Evolutionary conservation across 495 filamentous ascomycete genomes (phyloP), one percentile per base, ranked within the genome.

Genomic region (Penicillium mononematosum): DNA sequence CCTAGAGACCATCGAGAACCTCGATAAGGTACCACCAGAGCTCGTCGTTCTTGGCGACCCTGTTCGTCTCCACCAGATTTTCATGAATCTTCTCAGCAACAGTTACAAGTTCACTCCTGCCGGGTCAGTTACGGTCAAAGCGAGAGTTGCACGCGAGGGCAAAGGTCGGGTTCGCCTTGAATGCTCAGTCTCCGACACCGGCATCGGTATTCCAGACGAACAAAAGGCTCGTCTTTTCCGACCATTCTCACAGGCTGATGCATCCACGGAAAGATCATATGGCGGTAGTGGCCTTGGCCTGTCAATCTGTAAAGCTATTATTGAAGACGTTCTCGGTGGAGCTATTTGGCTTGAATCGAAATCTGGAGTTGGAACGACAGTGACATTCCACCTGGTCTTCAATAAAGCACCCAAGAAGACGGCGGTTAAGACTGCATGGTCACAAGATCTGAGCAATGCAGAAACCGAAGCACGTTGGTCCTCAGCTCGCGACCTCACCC

Each of bases 221-320:
- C 90, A 95, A 66, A 82, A 88, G 36, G 81, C 84, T 46, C 90
- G 92, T 58, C 83, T 96, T 1, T 96, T 96, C 83, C 83, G 86
- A 47, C 92, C 92, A 0, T 96, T 96, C 70, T 90, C 88, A 53
- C 92, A 96, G 70, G 91, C 91, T 3, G 92, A 96, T 72, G 86
- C 83, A 45, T 91, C 88, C 46, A 94, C 90, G 1, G 90, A 91
- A 45, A 77, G 92, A 36, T 92, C 89, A 56, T 96, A 94, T 58
- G 92, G 92, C 49, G 92, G 92, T 39, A 95, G 90, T 67, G 92
- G 92, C 20, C 85, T 96, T 8, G 92, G 92, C 2, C 76, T 96
- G 43, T 92, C 88, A 64, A 96, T 96, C 60, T 96, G 92, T 81
- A 96, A 96, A 70, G 92, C 93, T 1, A 85, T 96, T 49, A 91